Conservation (phyloP, 352 stramenopile species). For the Pythium aristosporum region DNA sequence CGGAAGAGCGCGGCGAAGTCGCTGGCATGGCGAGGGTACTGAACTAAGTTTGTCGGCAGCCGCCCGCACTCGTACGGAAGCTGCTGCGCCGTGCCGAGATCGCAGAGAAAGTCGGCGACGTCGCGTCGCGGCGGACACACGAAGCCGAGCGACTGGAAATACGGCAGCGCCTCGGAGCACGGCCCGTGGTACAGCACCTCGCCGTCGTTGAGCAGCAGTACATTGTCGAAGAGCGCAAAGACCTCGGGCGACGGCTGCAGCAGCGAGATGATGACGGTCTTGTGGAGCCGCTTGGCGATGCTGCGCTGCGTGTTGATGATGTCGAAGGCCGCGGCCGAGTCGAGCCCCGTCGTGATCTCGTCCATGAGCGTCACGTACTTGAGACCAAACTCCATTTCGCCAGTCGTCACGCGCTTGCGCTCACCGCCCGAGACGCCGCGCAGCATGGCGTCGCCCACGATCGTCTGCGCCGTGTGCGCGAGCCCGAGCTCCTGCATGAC, state of each 20-base stretch:
- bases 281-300: conserved; percentile 36
- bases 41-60: conserved; percentile 4
- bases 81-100: conserved; percentile 46
- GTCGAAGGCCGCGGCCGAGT: conserved; percentile 80
- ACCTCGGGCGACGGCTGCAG: conserved; percentile 92
- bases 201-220: conserved; percentile 90
- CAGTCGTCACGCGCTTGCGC: conserved; percentile 65
- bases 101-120: conserved; percentile 90
- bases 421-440: conserved; percentile 64
- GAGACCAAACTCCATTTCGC: conserved; percentile 79
- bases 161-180: conserved; percentile 50
- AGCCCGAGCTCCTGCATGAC: conserved; percentile 53
- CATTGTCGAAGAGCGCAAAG: conserved; percentile 92
- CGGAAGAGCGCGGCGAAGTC: conserved; percentile 51
- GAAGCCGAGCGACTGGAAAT: conserved; percentile 81
- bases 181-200: conserved; percentile 87
- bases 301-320: conserved; percentile 71
- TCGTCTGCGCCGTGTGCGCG: conserved; percentile 62
- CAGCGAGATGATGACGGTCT: conserved; percentile 73
- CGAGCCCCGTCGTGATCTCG: conserved; percentile 91
- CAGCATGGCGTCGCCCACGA: conserved; percentile 55
- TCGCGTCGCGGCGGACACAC: conserved; percentile 62
- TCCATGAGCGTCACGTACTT: conserved; percentile 79
- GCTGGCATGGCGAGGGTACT: conserved; percentile 28
- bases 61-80: conserved; percentile 26